Evolutionary conservation across 805 yeast species (phyloP), one percentile per base, ranked within the genome.

Genomic region (Yamadazyma olivae): DNA sequence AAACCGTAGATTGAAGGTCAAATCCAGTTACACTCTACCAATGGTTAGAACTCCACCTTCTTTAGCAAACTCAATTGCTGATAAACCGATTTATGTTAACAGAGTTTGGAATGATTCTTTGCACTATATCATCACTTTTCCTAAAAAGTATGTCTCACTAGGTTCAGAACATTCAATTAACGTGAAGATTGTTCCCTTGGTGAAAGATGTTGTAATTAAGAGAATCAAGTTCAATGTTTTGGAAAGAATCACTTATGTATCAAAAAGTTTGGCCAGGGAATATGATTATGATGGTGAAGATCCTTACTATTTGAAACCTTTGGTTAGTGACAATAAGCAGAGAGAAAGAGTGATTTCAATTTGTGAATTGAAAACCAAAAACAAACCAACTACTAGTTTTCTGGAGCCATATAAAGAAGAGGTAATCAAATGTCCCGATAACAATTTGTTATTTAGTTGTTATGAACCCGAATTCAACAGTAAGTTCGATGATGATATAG

Each of bases 21-120:
- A 53, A 21, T 57, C 61, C 2, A 33, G 32, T 21, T 64, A 53
- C 41, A 51, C 61, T 27, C 49, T 75, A 22, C 79, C 80, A 2
- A 68, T 71, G 57, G 71, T 74, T 6, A 55, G 81, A 35, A 60
- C 76, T 1, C 81, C 81, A 1, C 81, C 81, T 0, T 71, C 77
- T 4, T 70, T 72, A 52, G 79, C 79, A 2, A 70, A 74, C 23
- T 71, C 78, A 3, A 72, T 75, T 6, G 65, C 77, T 5, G 82
- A 83, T 51, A 85, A 83, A 51, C 88, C 95, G 0, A 74, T 85
- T 13, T 83, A 80, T 54, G 87, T 85, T 23, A 83, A 81, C 53
- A 70, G 85, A 43, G 70, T 79, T 1, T 85, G 93, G 93, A 77
- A 79, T 46, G 81, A 83, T 37, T 56, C 87, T 0, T 57, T 85